Evolutionary conservation across 352 stramenopile species (phyloP), one percentile per base, ranked within the genome.

Genomic region (Phytophthora tubulina): DNA sequence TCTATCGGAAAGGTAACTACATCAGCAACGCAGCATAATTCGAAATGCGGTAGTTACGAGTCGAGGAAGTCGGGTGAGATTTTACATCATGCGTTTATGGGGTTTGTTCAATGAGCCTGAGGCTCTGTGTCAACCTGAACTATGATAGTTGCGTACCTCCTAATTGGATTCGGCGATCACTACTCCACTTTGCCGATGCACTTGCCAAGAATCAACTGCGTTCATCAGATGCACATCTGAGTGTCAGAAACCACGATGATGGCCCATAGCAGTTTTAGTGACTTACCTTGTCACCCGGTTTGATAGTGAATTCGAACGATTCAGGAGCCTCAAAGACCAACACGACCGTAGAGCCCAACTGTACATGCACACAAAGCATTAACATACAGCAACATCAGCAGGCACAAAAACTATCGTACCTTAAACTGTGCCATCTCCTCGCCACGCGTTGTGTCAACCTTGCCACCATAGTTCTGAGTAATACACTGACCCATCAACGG

Each of bases 301-400:
- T 62, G 38, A 92, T 85, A 39, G 77, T 92, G 64, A 95, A 95
- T 44, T 88, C 67, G 63, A 95, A 95, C 51, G 88, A 79, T 2
- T 87, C 78, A 0, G 87, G 88, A 5, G 88, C 85, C 63, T 96
- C 88, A 53, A 96, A 96, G 44, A 96, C 85, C 15, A 96, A 68
- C 54, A 96, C 89, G 52, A 97, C 85, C 2, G 90, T 97, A 46
- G 90, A 97, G 17, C 90, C 88, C 44, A 97, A 70, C 81, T 89
- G 63, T 38, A 59, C 42, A 39, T 32, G 70, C 6, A 65, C 36
- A 63, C 42, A 62, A 72, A 42, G 42, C 59, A 14, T 71, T 65
- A 64, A 55, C 3, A 46, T 30, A 51, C 6, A 41, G 13, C 13
- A 57, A 42, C 27, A 32, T 39, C 5, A 17, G 27, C 21, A 9